Evolutionary conservation across 176 grass and related monocot genomes (phyloP).

Genomic region (Paspalum vaginatum): DNA sequence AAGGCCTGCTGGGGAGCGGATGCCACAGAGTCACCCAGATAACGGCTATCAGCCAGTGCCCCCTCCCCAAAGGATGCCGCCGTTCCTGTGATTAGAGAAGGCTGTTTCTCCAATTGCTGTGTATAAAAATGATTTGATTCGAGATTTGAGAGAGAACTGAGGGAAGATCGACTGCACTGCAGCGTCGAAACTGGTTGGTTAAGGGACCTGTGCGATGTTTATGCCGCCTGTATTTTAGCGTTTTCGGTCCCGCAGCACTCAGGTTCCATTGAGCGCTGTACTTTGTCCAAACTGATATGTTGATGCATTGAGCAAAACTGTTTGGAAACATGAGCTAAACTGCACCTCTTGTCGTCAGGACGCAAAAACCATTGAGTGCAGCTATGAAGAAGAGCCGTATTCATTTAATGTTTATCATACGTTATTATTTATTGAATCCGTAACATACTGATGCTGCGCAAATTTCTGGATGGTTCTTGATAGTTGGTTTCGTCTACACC

Average conservation of each 20-base stretch:
- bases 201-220: conserved; percentile 12
- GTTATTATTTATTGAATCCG: no score
- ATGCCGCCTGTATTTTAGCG: not conserved
- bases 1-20: conserved; percentile 54
- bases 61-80: conserved; percentile 58
- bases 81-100: conserved; percentile 71
- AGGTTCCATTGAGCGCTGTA: conserved; percentile 29
- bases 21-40: conserved; percentile 50
- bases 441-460: no score
- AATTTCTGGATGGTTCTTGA: no score
- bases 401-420: no score
- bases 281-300: conserved; percentile 15
- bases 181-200: not conserved
- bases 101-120: conserved; percentile 13
- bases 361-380: not conserved
- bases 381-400: not conserved
- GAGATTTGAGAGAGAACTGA: not conserved
- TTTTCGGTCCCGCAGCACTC: conserved; percentile 25
- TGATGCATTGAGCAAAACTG: conserved; percentile 24
- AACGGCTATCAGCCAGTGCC: conserved; percentile 56
- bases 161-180: not conserved
- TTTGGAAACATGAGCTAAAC: conserved; percentile 35
- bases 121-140: conserved; percentile 53
- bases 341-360: not conserved
- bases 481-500: no score